Evolutionary conservation across 495 filamentous ascomycete species (phyloP).

Genomic region (Tirmania nivea): DNA sequence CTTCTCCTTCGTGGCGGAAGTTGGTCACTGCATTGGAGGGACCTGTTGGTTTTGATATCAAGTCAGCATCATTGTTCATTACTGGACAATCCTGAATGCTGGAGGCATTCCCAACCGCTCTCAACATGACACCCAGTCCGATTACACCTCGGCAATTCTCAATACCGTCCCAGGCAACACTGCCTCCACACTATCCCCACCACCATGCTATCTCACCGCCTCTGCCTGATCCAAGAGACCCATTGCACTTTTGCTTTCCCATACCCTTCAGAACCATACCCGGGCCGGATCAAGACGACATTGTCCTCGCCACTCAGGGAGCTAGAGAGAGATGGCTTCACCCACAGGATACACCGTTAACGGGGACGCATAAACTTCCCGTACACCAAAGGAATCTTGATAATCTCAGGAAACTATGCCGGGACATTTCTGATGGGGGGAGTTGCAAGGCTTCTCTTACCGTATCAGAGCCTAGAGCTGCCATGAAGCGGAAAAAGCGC

Average conservation of each 20-base stretch:
- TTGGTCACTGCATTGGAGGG: too few relatives aligned
- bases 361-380: conserved; percentile 64
- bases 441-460: conserved; percentile 59
- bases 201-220: conserved; percentile 3
- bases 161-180: conserved; percentile 17
- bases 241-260: conserved; percentile 58
- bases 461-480: conserved; percentile 42
- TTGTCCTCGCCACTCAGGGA: conserved; percentile 65
- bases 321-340: conserved; percentile 80
- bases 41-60: too few relatives aligned
- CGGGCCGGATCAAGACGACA: conserved; percentile 76
- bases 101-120: too few relatives aligned
- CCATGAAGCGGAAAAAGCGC: conserved; percentile 9
- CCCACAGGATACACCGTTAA: conserved; percentile 62
- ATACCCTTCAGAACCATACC: conserved; percentile 81
- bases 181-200: conserved; percentile 3
- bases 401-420: conserved; percentile 51
- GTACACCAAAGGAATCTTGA: conserved; percentile 71
- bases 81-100: too few relatives aligned
- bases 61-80: too few relatives aligned
- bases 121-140: not conserved
- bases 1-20: too few relatives aligned
- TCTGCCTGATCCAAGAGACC: conserved; percentile 6
- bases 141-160: conserved; percentile 14
- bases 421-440: conserved; percentile 49